These are phyloP conservation scores for Amylostereum areolatum DNA, from an alignment of 1,284 basidiomycete species.

Conservation along the genomic window DNA sequence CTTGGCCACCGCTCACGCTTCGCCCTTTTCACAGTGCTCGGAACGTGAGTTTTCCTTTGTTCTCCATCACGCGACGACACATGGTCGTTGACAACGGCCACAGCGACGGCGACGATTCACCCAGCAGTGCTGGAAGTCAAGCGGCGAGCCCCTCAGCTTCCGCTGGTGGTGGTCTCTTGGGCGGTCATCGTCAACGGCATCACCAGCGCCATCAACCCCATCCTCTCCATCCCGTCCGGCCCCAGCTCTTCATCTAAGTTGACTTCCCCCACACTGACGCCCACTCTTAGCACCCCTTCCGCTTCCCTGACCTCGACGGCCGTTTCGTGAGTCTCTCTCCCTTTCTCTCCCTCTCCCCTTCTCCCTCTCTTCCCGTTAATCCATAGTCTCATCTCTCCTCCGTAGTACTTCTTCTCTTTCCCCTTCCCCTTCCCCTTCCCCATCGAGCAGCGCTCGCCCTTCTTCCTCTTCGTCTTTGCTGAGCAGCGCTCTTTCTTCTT, in stretches of 20 bases:
- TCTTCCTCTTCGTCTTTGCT: conserved; percentile 4
- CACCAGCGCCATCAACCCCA: conserved; percentile 7
- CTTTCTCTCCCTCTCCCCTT: neutral
- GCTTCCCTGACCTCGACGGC: conserved; percentile 6
- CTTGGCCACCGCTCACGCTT: neutral
- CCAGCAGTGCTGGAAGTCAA: neutral
- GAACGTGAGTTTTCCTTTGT: neutral
- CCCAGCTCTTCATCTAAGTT: conserved; percentile 3
- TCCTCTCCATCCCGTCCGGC: conserved; percentile 3
- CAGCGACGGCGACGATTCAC: neutral
- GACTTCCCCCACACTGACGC: conserved; percentile 3
- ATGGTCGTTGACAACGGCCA: neutral
- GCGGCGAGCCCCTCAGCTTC: neutral
- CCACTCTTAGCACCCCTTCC: conserved; percentile 17
- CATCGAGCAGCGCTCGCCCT: conserved; percentile 2
- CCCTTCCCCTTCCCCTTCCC: conserved; percentile 10
- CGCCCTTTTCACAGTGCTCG: conserved; percentile 1
- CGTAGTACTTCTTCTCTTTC: conserved; percentile 5
- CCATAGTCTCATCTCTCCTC: neutral
- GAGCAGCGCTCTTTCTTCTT: conserved; percentile 2
- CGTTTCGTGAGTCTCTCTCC: conserved; percentile 1
- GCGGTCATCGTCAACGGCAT: conserved; percentile 7
- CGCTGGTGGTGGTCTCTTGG: neutral
- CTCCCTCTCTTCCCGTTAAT: neutral
- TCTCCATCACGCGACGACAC: conserved; percentile 2